phyloP scores from a whole-genome alignment of 805 yeast genomes.

The Hanseniaspora clermontiae region DNA sequence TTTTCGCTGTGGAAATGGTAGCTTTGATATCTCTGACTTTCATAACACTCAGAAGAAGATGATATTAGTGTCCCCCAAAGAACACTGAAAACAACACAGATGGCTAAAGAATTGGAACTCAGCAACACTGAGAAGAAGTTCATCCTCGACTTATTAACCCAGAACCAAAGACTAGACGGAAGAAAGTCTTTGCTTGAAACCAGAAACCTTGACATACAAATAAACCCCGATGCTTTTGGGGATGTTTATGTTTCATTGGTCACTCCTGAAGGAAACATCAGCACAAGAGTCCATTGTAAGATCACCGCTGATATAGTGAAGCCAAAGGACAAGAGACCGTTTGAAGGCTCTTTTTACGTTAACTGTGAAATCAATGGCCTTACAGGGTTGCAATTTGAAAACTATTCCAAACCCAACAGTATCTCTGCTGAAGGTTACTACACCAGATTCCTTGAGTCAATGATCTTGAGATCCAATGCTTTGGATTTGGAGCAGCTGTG shows the following conservation, averaged over 20 bases:
- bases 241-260: conserved; percentile 72
- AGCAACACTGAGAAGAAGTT: conserved; percentile 54
- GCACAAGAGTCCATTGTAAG: conserved; percentile 37
- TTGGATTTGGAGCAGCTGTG: conserved; percentile 83
- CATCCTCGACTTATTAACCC: conserved; percentile 48
- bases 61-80: too few species aligned
- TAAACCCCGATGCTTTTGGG: conserved; percentile 59
- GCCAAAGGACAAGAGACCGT: conserved; percentile 85
- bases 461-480: conserved; percentile 81
- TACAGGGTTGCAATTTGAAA: conserved; percentile 79
- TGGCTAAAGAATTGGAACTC: conserved; percentile 52
- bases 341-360: conserved; percentile 78
- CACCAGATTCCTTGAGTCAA: conserved; percentile 76
- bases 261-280: conserved; percentile 18
- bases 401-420: conserved; percentile 43
- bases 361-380: conserved; percentile 79
- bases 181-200: conserved; percentile 47
- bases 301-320: conserved; percentile 62
- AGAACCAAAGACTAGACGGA: conserved; percentile 55
- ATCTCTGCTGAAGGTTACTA: conserved; percentile 65
- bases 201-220: conserved; percentile 49
- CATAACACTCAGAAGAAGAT: too few species aligned
- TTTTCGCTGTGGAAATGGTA: too few species aligned
- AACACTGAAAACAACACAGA: conserved; percentile 18
- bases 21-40: too few species aligned